Evolutionary conservation across 2,329 filamentous ascomycete genomes (phyloP), one percentile per base, ranked within the genome.

Genomic region (Neoascochyta sp.): DNA sequence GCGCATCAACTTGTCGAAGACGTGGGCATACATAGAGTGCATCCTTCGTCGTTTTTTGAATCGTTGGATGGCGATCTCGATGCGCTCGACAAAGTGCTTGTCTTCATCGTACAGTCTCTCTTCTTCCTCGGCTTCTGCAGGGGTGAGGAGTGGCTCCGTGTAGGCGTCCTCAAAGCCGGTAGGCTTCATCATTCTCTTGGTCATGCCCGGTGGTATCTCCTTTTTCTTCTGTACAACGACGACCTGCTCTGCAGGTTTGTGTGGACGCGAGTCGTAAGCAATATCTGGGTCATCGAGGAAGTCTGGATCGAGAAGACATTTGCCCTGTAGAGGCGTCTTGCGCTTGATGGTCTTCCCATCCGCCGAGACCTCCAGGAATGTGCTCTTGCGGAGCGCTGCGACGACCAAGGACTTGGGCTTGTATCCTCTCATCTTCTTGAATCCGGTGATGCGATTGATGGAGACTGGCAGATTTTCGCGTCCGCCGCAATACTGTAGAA

Each of bases 11-110:
- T 84, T 85, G 51, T 77, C 73, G 63, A 98, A 92, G 18, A 88
- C 66, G 11, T 73, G 68, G 4, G 69, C 61, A 14, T 79, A 78
- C 4, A 77, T 69, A 9, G 69, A 61, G 36, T 83, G 76, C 36
- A 95, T 75, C 43, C 85, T 88, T 17, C 89, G 83, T 25, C 81
- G 83, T 19, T 76, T 72, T 40, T 83, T 79, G 65, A 82, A 98
- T 9, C 87, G 82, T 45, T 88, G 80, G 32, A 96, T 83, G 25
- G 86, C 92, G 15, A 81, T 75, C 54, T 95, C 82, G 22, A 96
- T 86, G 25, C 92, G 86, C 33, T 83, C 84, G 16, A 56, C 44
- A 32, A 70, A 66, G 2, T 52, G 31, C 25, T 62, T 60, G 9
- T 64, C 60, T 69, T 66, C 57, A 43, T 77, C 60, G 54, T 95